Evolutionary conservation across 202 grass and related monocot genomes (phyloP).

Genomic region (Zizania palustris): DNA sequence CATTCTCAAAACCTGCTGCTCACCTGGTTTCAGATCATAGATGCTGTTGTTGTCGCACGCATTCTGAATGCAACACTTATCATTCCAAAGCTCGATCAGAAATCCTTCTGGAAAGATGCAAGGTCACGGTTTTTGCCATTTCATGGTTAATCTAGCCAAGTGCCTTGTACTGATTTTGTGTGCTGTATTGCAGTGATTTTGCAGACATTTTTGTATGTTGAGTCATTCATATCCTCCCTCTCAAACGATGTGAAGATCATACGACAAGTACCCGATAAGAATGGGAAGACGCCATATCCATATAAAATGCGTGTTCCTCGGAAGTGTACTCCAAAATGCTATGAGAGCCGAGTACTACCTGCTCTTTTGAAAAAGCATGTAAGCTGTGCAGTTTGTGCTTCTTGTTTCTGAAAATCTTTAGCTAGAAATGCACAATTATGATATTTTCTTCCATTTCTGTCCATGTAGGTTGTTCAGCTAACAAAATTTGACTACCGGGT

Average conservation of each 20-base stretch:
- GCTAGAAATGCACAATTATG: conserved; percentile 14
- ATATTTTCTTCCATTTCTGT: conserved; percentile 27
- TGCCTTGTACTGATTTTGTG: conserved; percentile 7
- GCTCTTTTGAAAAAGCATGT: conserved; percentile 89
- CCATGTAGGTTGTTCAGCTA: conserved; percentile 79
- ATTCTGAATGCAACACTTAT: conserved; percentile 94
- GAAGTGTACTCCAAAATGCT: conserved; percentile 90
- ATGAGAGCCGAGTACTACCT: conserved; percentile 77
- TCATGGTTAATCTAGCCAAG: conserved; percentile 30
- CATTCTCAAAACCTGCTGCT: background rate
- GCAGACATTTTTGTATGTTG: conserved; percentile 78
- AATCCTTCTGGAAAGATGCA: conserved; percentile 93
- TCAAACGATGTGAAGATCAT: conserved; percentile 80
- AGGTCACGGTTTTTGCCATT: conserved; percentile 53
- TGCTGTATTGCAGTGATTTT: conserved; percentile 68
- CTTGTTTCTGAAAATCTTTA: conserved; percentile 21
- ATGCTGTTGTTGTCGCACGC: conserved; percentile 86
- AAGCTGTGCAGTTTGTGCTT: conserved; percentile 38
- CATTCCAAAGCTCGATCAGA: conserved; percentile 78
- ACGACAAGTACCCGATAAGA: conserved; percentile 63
- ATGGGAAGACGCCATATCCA: conserved; percentile 55
- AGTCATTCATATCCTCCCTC: conserved; percentile 90
- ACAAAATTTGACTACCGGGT: conserved; percentile 94
- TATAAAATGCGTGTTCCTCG: conserved; percentile 92
- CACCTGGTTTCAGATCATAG: conserved; percentile 81